A percentile compares a stretch with the other conserved stretches of the same genome.
phyloP scores from a whole-genome alignment of 1,139 yeast genomes.

The Hemisphaericaspora subhashii region DNA sequence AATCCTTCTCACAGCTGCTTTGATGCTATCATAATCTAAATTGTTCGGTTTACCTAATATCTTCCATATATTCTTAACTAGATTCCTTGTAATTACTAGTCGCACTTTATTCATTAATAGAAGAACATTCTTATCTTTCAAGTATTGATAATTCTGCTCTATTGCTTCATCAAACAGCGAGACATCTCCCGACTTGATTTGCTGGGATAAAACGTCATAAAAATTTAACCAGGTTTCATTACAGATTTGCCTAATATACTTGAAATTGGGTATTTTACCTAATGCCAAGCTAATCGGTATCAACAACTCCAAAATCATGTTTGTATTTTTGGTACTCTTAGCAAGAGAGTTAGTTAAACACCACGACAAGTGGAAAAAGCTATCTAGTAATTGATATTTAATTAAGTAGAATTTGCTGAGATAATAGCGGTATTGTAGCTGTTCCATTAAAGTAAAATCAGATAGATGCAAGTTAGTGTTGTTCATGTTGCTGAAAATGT shows the following conservation, averaged over 20 bases:
- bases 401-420: slow-evolving; percentile 66
- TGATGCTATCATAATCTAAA: slow-evolving; percentile 30
- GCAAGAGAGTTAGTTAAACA: slow-evolving; percentile 50
- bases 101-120: slow-evolving; percentile 32
- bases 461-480: slow-evolving; percentile 52
- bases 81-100: slow-evolving; percentile 47
- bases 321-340: slow-evolving; percentile 17
- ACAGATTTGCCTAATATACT: slow-evolving; percentile 4
- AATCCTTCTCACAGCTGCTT: slow-evolving; percentile 2
- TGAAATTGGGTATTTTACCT: slow-evolving; percentile 49
- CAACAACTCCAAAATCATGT: slow-evolving; percentile 43
- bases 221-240: slow-evolving; percentile 13
- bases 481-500: slow-evolving; percentile 73
- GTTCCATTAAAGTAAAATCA: slow-evolving; percentile 49
- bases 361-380: slow-evolving; percentile 64
- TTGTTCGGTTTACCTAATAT: slow-evolving; percentile 26
- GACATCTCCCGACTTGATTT: slow-evolving; percentile 44
- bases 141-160: slow-evolving; percentile 29
- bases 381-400: slow-evolving; percentile 55
- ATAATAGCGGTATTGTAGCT: slow-evolving; percentile 66
- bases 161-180: slow-evolving; percentile 31
- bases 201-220: slow-evolving; percentile 36
- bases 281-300: slow-evolving; percentile 57
- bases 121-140: slow-evolving; percentile 37
- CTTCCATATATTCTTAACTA: slow-evolving; percentile 38